Evolutionary conservation across 1,284 basidiomycete genomes (phyloP), one percentile per base, ranked within the genome.

Genomic region (Malassezia japonica): DNA sequence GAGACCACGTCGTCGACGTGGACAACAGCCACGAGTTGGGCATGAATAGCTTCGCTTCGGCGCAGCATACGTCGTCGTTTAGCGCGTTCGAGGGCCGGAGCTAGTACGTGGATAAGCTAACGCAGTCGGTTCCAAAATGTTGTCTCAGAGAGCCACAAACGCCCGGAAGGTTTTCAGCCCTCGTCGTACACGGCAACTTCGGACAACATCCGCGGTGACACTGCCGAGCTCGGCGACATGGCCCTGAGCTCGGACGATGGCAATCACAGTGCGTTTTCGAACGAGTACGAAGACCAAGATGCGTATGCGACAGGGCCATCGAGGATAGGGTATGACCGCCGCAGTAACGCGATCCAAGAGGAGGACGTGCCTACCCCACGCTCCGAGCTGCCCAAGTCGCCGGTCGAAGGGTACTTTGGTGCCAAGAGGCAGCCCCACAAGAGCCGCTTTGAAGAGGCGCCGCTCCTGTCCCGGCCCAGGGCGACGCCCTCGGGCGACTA

Each of bases 201-300:
- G 4, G 55, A 56, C 15, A 60, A 60, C 3, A 70, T 72, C 28
- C 59, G 70, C 6, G 66, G 62, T 31, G 56, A 60, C 9, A 72
- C 70, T 0, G 70, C 70, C 9, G 65, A 64, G 23, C 58, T 72
- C 1, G 70, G 67, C 2, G 67, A 61, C 10, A 59, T 65, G 60
- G 62, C 61, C 25, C 54, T 72, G 35, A 55, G 47, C 9, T 58
- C 62, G 15, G 68, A 67, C 23, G 66, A 44, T 12, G 42, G 32
- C 12, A 42, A 16, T 23, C 27, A 12, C 8, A 33, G 25, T 16
- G 20, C 40, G 1, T 18, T 32, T 20, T 28, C 40, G 16, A 21
- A 18, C 13, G 23, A n/a, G 13, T 25, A 42, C 8, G 15, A 41
- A 10, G 27, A 20, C 27, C 13, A 25, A 31, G 28, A 31, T 31